phyloP scores from a whole-genome alignment of 306 rosid species.

The Dicorynia guianensis region DNA sequence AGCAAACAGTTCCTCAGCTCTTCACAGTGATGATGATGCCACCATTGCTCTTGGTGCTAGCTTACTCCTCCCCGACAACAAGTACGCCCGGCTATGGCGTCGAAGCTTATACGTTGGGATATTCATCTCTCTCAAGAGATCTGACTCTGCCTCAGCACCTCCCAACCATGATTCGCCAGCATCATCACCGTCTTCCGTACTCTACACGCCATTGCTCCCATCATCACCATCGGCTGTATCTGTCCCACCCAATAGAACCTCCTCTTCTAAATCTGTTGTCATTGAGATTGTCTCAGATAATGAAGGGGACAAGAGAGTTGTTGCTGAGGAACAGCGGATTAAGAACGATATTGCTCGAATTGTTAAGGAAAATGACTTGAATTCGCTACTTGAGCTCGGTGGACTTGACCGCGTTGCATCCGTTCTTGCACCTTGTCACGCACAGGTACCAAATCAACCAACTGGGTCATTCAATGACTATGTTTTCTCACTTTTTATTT shows the following conservation, averaged over 20 bases:
- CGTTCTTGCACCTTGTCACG: slow-evolving; percentile 30
- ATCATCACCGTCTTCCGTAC: not conserved
- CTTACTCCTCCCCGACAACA: slow-evolving; percentile 32
- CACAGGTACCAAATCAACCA: slow-evolving; percentile 48
- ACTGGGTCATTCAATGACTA: not conserved
- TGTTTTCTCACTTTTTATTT: not conserved
- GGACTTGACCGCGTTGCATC: slow-evolving; percentile 42
- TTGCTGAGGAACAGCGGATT: not conserved
- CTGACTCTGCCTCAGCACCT: not conserved
- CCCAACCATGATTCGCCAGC: slow-evolving; percentile 8
- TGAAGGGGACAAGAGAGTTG: not conserved
- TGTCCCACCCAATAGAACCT: slow-evolving; percentile 36
- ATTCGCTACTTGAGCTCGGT: slow-evolving; percentile 33
- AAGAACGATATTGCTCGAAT: slow-evolving; percentile 35
- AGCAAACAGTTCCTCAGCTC: slow-evolving; percentile 9
- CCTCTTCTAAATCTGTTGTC: slow-evolving; percentile 29
- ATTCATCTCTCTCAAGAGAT: slow-evolving; percentile 36
- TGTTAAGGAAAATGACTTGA: slow-evolving; percentile 48
- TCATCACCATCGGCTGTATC: not conserved
- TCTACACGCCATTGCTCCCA: slow-evolving; percentile 1
- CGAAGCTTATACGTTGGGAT: slow-evolving; percentile 34
- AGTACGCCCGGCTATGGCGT: slow-evolving; percentile 43
- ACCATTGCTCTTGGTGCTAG: slow-evolving; percentile 36
- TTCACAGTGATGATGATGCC: not conserved
- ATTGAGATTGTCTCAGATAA: slow-evolving; percentile 14